These are phyloP conservation scores for Cyclotella kingstonii DNA, from an alignment of 108 stramenopile species.

Conservation along the genomic window DNA sequence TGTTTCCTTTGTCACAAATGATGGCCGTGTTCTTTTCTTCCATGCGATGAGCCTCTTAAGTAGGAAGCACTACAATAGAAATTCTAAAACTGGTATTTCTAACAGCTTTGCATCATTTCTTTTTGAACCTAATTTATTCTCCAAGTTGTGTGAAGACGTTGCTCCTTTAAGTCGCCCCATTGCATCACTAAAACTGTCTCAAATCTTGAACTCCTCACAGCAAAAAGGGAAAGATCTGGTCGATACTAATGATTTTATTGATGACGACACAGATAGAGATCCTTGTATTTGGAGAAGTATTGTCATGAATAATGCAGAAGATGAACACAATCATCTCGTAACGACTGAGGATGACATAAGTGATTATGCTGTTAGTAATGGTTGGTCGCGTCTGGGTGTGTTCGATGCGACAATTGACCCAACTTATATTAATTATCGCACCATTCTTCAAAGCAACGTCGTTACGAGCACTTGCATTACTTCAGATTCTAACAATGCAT, in stretches of 20 bases:
- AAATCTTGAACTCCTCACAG: not conserved
- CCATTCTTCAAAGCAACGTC: constrained; percentile 28
- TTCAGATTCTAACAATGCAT: constrained; percentile 27
- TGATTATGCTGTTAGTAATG: not conserved
- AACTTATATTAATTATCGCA: constrained; percentile 18
- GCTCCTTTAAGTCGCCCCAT: constrained; percentile 21
- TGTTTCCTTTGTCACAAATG: constrained; percentile 33
- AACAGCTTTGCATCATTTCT: constrained; percentile 36
- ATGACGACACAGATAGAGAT: too few relatives aligned
- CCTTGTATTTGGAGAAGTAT: not conserved
- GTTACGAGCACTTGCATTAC: constrained; percentile 32
- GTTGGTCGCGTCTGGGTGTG: constrained; percentile 28
- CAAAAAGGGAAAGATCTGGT: not conserved
- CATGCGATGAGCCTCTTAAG: constrained; percentile 33
- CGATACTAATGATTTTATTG: too few relatives aligned
- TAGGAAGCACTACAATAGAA: constrained; percentile 4
- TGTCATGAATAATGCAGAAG: not conserved
- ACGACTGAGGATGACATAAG: not conserved
- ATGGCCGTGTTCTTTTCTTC: constrained; percentile 38
- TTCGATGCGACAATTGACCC: constrained; percentile 44
- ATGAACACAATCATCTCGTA: not conserved
- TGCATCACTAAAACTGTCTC: constrained; percentile 26
- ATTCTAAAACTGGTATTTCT: not conserved
- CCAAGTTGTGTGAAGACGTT: constrained; percentile 21
- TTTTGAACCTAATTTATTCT: constrained; percentile 21